Conservation (phyloP, 108 stramenopile species). For the Cyclotella atomus region DNA sequence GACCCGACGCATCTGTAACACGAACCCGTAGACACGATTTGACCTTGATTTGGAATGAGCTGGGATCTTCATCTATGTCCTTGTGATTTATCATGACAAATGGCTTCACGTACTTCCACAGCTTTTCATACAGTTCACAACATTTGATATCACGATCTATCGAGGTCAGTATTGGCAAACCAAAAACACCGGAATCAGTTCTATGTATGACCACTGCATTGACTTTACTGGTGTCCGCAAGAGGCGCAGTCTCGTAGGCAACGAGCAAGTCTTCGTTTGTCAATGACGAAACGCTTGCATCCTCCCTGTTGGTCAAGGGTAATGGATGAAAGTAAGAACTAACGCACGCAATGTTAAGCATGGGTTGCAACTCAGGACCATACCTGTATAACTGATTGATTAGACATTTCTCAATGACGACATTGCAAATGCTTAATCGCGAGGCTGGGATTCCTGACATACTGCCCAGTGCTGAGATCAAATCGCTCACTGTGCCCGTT, state of each 20-base stretch:
- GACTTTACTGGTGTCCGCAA: constrained; percentile 6
- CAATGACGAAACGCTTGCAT: constrained; percentile 6
- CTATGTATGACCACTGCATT: constrained; percentile 14
- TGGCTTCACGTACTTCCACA: constrained; percentile 55
- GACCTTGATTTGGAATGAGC: neutral
- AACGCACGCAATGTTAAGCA: neutral
- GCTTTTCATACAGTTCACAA: constrained; percentile 51
- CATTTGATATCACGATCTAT: constrained; percentile 52
- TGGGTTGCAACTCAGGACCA: neutral
- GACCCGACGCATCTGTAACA: neutral
- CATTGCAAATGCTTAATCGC: constrained; percentile 45
- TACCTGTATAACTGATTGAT: constrained; percentile 50
- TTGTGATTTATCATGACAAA: constrained; percentile 18
- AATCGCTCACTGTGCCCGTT: constrained; percentile 23
- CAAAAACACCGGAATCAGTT: constrained; percentile 35
- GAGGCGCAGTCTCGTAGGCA: constrained; percentile 15
- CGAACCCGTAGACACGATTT: constrained; percentile 4
- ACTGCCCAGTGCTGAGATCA: constrained; percentile 32
- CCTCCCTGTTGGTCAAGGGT: constrained; percentile 3
- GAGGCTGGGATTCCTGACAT: constrained; percentile 34
- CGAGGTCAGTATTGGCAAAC: constrained; percentile 70
- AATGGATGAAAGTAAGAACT: neutral
- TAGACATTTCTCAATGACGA: constrained; percentile 45
- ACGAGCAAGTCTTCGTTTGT: constrained; percentile 12
- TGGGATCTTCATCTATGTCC: neutral